Base-by-base conservation (phyloP, 768 basidiomycete species). In the Termitomyces sp. region DNA sequence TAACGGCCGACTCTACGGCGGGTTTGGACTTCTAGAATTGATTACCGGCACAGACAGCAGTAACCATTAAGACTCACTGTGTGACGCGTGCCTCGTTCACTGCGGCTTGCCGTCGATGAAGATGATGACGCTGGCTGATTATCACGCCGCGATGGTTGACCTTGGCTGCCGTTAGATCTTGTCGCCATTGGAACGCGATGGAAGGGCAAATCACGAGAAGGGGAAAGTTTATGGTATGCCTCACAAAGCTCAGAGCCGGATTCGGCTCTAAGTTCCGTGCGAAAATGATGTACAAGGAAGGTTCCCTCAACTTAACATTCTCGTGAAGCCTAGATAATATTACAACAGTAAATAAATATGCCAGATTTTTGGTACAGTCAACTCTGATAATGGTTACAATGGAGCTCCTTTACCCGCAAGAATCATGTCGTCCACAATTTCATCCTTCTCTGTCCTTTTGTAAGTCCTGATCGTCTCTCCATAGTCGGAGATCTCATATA, bases 401-500 rank as follows among this genome's bases (percentile, higher is more conserved):
- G 70, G 70, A 24, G 83, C 76, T 37, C 76, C 79, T 52, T 71
- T 73, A 2, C 91, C 90, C 3, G 79, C 78, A 6, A 93, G 75
- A 12, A 84, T 68, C 74, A 88, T 79, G 60, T 81, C 78, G 63
- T 91, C 86, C 46, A 90, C 53, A 15, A 91, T 75, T 56, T 82
- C 83, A 55, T 86, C 86, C 58, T 86, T 76, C 68, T 91, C 90
- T 4, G 84, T 86, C 41, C 86, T 84, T 72, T 97, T 97, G 72
- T 91, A 82, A 39, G 96, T 96, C 69, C 80, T 77, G 68, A 98
- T 92, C 6, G 85, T 95, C 79, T 98, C 96, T 47, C 96, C 96
- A 65, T 82, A 98, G 61, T 93, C 86, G 18, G 87, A 89, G 54
- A 98, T 80, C 27, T 93, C 85, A 71, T 88, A 98, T 47, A 98